Evolutionary conservation across 495 filamentous ascomycete genomes (phyloP).

Genomic region (Penicillium paxilli): DNA sequence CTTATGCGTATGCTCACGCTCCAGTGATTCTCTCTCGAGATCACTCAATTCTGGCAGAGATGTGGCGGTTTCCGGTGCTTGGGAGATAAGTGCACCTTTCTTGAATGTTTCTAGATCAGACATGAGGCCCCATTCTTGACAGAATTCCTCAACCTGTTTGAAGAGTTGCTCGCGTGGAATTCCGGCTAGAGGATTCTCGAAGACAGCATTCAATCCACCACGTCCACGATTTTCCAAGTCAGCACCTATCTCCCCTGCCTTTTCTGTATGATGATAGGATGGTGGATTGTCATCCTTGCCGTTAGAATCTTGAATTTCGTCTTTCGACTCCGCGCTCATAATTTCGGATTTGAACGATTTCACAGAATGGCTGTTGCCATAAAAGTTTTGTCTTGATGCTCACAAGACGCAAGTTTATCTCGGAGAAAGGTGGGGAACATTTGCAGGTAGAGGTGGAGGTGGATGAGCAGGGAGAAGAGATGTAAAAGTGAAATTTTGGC

Average conservation of each 20-base stretch:
- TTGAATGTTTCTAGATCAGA: constrained; percentile 45
- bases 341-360: background rate
- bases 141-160: constrained; percentile 52
- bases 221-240: constrained; percentile 23
- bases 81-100: constrained; percentile 56
- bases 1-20: constrained; percentile 51
- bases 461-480: no score
- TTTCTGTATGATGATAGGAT: constrained; percentile 12
- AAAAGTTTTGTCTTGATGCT: background rate
- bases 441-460: no score
- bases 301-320: background rate
- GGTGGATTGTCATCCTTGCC: constrained; percentile 7
- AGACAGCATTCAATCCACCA: constrained; percentile 31
- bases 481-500: background rate
- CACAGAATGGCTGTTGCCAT: background rate
- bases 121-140: constrained; percentile 38
- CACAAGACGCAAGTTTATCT: no score
- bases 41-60: constrained; percentile 44
- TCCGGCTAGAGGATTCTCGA: constrained; percentile 53
- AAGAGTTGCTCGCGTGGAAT: constrained; percentile 49
- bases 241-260: background rate
- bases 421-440: no score
- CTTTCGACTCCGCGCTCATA: constrained; percentile 6
- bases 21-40: constrained; percentile 43
- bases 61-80: constrained; percentile 42